Conservation (phyloP, 2,329 filamentous ascomycete species). For the Cladosporium oxysporum region DNA sequence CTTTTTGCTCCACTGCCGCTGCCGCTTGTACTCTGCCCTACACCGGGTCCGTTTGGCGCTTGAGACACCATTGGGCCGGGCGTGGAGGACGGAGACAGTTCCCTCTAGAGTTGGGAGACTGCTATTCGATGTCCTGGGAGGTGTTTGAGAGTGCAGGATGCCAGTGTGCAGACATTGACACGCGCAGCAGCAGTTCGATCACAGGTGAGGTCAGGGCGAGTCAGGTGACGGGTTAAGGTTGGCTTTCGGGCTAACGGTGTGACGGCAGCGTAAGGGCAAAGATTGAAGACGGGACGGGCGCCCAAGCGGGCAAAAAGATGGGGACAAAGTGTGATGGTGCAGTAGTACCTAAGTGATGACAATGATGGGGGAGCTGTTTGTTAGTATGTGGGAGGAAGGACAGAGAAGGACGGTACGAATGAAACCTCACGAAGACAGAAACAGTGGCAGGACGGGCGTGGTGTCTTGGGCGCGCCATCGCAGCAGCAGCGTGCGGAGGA, state of each 20-base stretch:
- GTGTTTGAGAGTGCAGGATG: neutral
- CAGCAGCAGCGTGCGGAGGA: neutral
- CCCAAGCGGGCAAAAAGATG: neutral
- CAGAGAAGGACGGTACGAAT: neutral
- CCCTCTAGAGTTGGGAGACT: neutral
- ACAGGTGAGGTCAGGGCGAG: conserved; percentile 8
- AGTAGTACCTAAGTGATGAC: neutral
- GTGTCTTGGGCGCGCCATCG: neutral
- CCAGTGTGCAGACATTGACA: conserved; percentile 4
- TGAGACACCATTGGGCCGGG: neutral
- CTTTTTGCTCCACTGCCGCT: neutral
- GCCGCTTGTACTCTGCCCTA: neutral
- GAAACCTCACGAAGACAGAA: neutral
- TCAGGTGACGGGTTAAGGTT: neutral
- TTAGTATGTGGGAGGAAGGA: neutral
- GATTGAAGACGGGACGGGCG: neutral
- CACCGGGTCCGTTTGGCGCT: neutral
- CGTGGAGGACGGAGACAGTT: neutral
- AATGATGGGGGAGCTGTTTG: neutral
- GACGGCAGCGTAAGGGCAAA: neutral
- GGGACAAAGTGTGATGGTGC: neutral
- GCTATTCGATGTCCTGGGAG: neutral
- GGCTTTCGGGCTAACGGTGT: neutral
- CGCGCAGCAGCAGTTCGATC: neutral
- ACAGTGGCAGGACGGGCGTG: neutral